Conservation (phyloP, 169 alveolate genomes). For the Eimeria sp. region DNA sequence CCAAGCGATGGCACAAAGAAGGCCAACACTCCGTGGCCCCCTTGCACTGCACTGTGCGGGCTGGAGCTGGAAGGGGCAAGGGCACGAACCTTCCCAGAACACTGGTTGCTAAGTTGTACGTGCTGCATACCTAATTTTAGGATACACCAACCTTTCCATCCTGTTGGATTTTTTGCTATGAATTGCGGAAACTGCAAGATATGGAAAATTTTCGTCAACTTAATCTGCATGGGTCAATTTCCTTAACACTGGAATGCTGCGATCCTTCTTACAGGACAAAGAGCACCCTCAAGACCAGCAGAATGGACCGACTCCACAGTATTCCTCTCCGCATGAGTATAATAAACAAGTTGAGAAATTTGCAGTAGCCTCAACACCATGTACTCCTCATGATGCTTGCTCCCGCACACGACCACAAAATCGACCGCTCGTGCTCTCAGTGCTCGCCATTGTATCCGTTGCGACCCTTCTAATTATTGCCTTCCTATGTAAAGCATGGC, state of each 20-base stretch:
- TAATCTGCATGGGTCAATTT: background rate
- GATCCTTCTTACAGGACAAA: background rate
- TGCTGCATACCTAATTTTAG: background rate
- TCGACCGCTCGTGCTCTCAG: background rate
- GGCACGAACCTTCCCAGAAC: background rate
- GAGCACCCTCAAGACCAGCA: background rate
- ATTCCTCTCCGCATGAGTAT: background rate
- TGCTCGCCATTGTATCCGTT: background rate
- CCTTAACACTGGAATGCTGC: background rate
- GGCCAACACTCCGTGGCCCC: too few species aligned
- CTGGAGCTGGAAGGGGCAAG: background rate
- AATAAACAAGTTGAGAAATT: background rate
- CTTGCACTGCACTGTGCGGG: background rate
- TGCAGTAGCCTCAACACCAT: background rate
- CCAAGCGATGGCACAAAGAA: too few species aligned
- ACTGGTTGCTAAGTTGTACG: background rate
- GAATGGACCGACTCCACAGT: background rate
- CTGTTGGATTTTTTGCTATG: background rate
- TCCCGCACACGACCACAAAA: background rate
- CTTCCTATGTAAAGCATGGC: background rate
- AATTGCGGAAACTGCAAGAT: background rate
- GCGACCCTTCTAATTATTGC: background rate
- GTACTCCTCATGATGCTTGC: background rate
- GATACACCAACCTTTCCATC: background rate
- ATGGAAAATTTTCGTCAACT: background rate